A percentile compares a stretch with the other conserved stretches of the same genome.
Evolutionary conservation across 305 asterid species (phyloP).

Genomic region (Rubia balearica): DNA sequence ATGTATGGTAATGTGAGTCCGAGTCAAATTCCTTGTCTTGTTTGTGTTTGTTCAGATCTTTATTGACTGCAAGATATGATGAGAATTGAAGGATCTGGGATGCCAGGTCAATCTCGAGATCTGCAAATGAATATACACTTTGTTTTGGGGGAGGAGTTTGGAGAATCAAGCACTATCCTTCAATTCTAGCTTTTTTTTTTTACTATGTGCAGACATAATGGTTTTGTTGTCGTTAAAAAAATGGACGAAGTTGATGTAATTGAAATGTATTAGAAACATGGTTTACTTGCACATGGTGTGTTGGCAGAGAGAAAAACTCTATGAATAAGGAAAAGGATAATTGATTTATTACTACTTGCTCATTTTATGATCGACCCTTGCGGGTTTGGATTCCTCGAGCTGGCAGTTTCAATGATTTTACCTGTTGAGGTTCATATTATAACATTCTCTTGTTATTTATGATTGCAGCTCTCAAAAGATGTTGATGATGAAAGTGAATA

Average conservation of each 20-base stretch:
- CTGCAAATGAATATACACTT: constrained; percentile 44
- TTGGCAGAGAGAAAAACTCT: no score
- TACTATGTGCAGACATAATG: constrained; percentile 90
- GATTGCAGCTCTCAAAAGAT: constrained; percentile 76
- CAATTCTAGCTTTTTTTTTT: constrained; percentile 35
- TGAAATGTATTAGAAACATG: constrained; percentile 52
- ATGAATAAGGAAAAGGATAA: no score
- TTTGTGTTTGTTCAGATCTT: no score
- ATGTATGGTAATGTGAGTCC: no score
- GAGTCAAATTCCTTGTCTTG: no score
- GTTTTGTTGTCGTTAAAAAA: constrained; percentile 56
- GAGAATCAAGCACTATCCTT: constrained; percentile 86
- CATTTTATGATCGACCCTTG: no score
- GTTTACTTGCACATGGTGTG: constrained; percentile 90
- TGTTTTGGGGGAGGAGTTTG: constrained; percentile 84
- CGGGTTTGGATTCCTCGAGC: no score
- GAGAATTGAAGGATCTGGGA: constrained; percentile 84
- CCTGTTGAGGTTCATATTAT: no score
- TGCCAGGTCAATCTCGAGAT: constrained; percentile 52
- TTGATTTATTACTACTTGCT: no score
- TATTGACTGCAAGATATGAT: constrained; percentile 83
- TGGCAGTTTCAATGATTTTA: no score
- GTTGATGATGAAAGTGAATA: constrained; percentile 79
- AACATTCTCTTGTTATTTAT: constrained; percentile 12
- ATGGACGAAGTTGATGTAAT: constrained; percentile 35